Conservation (phyloP, 2,329 filamentous ascomycete genomes). For the Fusarium redolens region DNA sequence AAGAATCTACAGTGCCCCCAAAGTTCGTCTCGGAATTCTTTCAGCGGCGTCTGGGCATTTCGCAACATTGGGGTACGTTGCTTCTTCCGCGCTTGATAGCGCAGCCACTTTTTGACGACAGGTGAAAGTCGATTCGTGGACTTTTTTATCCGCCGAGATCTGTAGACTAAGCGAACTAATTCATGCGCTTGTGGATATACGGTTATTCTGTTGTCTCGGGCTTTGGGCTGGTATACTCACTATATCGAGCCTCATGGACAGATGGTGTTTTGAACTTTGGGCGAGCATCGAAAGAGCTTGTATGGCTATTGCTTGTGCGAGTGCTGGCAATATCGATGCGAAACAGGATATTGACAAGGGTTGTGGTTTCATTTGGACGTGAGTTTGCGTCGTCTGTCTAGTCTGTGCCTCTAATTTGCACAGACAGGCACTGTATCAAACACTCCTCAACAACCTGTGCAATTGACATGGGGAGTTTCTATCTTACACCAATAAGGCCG, state of each 20-base stretch:
- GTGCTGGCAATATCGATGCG: not conserved
- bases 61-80: conserved; percentile 1
- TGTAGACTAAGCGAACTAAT: conserved; percentile 4
- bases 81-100: conserved; percentile 5
- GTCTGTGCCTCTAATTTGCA: conserved; percentile 22
- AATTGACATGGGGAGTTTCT: conserved; percentile 36
- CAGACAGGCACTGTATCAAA: conserved; percentile 1
- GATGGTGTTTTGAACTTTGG: not conserved
- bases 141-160: conserved; percentile 25
- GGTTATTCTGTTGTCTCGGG: not conserved
- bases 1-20: conserved; percentile 30
- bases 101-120: conserved; percentile 13
- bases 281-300: not conserved
- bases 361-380: conserved; percentile 14
- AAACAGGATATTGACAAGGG: conserved; percentile 5
- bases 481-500: conserved; percentile 40
- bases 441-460: conserved; percentile 2
- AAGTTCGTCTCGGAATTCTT: conserved; percentile 8
- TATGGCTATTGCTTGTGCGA: not conserved
- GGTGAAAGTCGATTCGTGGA: conserved; percentile 38
- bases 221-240: not conserved
- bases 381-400: conserved; percentile 17
- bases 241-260: not conserved
- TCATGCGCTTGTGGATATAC: conserved; percentile 4
- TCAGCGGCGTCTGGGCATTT: conserved; percentile 19